A percentile compares a stretch with the other conserved stretches of the same genome.
These are phyloP conservation scores for Planoprotostelium fungivorum DNA, from an alignment of 78 protist genomes.

Conservation along the genomic window DNA sequence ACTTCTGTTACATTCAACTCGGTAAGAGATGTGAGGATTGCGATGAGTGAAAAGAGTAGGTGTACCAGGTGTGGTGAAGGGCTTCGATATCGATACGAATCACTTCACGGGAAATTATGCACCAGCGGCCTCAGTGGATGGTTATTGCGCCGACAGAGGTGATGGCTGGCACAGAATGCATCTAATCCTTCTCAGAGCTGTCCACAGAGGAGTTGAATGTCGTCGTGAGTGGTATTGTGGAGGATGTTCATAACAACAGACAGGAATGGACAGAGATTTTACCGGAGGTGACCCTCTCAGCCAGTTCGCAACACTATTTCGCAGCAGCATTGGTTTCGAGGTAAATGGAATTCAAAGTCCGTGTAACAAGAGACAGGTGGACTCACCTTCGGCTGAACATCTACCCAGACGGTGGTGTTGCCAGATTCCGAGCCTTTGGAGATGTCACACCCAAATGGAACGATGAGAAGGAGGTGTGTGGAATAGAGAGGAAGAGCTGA, in stretches of 20 bases:
- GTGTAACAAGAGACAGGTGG: not conserved
- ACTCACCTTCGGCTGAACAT: conserved; percentile 73
- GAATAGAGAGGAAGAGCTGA: not conserved
- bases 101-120: conserved; percentile 81
- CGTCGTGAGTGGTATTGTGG: not conserved
- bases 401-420: conserved; percentile 83
- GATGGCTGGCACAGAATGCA: too few species aligned
- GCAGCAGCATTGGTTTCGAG: not conserved
- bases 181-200: not conserved
- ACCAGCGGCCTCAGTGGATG: conserved; percentile 68
- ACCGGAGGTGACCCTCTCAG: conserved; percentile 20
- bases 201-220: too few species aligned
- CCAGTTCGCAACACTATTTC: conserved; percentile 38
- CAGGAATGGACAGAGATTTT: conserved; percentile 49
- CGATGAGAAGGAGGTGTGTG: not conserved
- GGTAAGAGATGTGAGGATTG: too few species aligned
- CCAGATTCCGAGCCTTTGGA: conserved; percentile 52
- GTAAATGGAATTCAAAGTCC: conserved; percentile 16
- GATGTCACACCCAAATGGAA: not conserved
- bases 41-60: too few species aligned
- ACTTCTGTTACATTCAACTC: not conserved
- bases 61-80: conserved; percentile 52
- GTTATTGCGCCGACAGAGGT: conserved; percentile 22
- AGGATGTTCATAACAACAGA: not conserved
- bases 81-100: conserved; percentile 72